These are phyloP conservation scores for Ochromonas danica DNA, from an alignment of 108 stramenopile species.

Conservation along the genomic window DNA sequence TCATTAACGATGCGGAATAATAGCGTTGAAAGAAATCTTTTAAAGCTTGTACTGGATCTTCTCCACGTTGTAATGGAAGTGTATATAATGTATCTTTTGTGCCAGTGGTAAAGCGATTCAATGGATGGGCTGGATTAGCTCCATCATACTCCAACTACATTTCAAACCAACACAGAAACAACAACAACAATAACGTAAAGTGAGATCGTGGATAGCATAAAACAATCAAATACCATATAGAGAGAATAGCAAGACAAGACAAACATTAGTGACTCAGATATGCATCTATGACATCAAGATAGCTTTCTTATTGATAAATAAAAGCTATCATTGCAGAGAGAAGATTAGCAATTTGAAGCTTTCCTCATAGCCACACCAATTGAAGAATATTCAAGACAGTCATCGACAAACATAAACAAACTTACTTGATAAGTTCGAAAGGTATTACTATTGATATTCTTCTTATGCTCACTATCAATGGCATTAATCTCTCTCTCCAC, in stretches of 20 bases:
- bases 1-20: background rate
- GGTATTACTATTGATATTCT: conserved; percentile 3
- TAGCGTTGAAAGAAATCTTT: background rate
- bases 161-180: background rate
- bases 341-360: background rate
- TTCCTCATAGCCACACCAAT: background rate
- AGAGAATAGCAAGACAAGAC: too few relatives aligned
- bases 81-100: background rate
- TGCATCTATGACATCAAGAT: too few relatives aligned
- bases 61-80: background rate
- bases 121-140: background rate
- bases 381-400: background rate
- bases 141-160: background rate
- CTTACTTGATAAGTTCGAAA: background rate
- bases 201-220: too few relatives aligned
- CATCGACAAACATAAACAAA: background rate
- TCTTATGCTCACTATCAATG: conserved; percentile 26
- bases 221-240: too few relatives aligned
- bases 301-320: too few relatives aligned
- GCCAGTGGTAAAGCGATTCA: background rate
- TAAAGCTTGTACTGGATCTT: background rate
- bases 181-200: too few relatives aligned
- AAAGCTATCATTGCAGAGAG: too few relatives aligned
- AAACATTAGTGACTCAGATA: too few relatives aligned
- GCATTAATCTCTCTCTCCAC: conserved; percentile 23